These are phyloP conservation scores for Vanrija sp. DNA, from an alignment of 1,284 basidiomycete species.

Conservation along the genomic window DNA sequence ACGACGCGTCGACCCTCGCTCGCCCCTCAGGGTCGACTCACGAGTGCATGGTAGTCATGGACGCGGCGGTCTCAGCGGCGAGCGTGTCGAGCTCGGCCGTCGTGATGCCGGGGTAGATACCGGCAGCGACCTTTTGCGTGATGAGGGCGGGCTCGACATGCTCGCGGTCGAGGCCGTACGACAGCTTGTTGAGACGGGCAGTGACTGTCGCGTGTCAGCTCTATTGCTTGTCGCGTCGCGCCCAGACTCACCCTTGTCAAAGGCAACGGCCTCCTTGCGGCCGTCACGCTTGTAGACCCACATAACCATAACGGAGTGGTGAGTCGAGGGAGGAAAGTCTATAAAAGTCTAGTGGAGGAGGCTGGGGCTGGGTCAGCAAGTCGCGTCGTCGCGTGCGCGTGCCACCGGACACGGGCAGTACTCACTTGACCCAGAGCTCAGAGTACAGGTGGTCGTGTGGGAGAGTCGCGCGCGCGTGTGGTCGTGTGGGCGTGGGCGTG, in stretches of 20 bases:
- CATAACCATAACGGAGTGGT: conserved; percentile 33
- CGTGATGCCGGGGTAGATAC: conserved; percentile 85
- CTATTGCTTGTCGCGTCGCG: no score
- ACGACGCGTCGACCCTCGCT: no score
- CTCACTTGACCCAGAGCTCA: no score
- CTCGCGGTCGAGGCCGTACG: conserved; percentile 91
- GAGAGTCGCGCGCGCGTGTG: background rate
- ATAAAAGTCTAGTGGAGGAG: no score
- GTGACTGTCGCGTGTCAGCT: conserved; percentile 13
- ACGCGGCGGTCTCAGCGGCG: conserved; percentile 94
- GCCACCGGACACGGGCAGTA: no score
- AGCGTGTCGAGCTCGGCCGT: conserved; percentile 91
- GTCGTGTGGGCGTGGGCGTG: conserved; percentile 1
- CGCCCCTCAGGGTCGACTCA: background rate
- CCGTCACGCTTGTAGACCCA: conserved; percentile 49
- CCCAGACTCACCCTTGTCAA: background rate
- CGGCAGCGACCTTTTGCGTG: conserved; percentile 90
- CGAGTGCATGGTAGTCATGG: conserved; percentile 70
- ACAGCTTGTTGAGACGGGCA: conserved; percentile 72
- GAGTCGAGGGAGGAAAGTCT: background rate
- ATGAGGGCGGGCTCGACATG: conserved; percentile 94
- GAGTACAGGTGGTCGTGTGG: background rate
- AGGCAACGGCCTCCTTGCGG: conserved; percentile 42
- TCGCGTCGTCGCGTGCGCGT: no score
- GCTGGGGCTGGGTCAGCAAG: no score